Base-by-base conservation (phyloP, 768 basidiomycete species). In the Crepidotus variabilis region DNA sequence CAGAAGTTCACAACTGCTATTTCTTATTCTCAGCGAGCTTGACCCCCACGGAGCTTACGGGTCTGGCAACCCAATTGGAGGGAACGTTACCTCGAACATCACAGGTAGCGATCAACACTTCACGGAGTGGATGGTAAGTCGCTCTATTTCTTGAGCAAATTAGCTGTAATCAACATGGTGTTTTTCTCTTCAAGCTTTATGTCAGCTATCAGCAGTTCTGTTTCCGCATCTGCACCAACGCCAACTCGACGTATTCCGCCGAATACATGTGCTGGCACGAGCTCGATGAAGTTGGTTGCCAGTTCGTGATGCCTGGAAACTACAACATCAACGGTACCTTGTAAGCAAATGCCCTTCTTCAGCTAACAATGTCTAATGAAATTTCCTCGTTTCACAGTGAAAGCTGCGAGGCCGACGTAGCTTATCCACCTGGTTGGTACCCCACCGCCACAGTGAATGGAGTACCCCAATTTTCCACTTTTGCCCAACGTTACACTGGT, bases 401-500 rank as follows among this genome's bases (percentile, higher is more conserved):
- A 58, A 70, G 67, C 35, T 77, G 77, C 50, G 76, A 78, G 2
- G 77, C 75, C 7, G 75, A 78, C 33, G 72, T 75, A 53, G 77
- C 76, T 6, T 78, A 77, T 51, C 77, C 77, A 7, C 77, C 77
- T 21, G 77, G 77, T 34, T 77, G 75, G 74, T 77, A 77, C 60
- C 75, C 76, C 47, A 74, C 73, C 8, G 72, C 69, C 43, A 72
- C 68, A 8, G 69, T 70, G 33, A 67, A 64, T 50, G 75, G 74
- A 43, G 70, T 70, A 0, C 72, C 75, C 1, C 54, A 60, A 16
- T 78, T 76, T 66, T 77, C 75, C 10, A 75, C 72, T 13, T 78
- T 78, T 49, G 75, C 75, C 5, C 77, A 78, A 52, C 71, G 66
- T 49, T 78, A 65, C 63, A 78, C 77, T 1, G 76, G 76, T 9